These are phyloP conservation scores for Nigrograna mackinnonii DNA, from an alignment of 2,329 filamentous ascomycete genomes.

Conservation along the genomic window DNA sequence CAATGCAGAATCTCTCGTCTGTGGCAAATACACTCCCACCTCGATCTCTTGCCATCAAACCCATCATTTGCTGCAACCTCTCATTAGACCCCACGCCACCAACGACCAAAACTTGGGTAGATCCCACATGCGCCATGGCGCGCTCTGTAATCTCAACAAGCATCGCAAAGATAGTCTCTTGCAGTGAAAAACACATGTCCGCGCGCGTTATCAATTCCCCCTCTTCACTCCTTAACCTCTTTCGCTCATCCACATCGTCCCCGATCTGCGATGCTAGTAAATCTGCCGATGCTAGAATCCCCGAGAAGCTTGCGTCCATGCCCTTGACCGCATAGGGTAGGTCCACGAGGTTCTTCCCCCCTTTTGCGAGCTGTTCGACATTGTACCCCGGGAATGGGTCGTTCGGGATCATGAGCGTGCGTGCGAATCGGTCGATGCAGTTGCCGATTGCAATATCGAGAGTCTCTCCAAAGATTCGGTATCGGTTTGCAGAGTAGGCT, in stretches of 20 bases:
- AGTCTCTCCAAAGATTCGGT: conserved; percentile 97
- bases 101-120: conserved; percentile 87
- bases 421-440: conserved; percentile 92
- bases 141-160: conserved; percentile 97
- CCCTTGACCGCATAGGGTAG: conserved; percentile 96
- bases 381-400: conserved; percentile 98
- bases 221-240: conserved; percentile 44
- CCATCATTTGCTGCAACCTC: conserved; percentile 97
- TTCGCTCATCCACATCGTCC: conserved; percentile 41
- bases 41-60: conserved; percentile 84
- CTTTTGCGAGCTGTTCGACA: conserved; percentile 88
- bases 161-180: conserved; percentile 97
- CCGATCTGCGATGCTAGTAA: conserved; percentile 71
- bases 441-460: conserved; percentile 98
- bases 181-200: conserved; percentile 90
- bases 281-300: conserved; percentile 85
- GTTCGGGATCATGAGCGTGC: conserved; percentile 88
- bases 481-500: conserved; percentile 90
- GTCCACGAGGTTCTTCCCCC: conserved; percentile 73
- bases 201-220: conserved; percentile 71
- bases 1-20: conserved; percentile 96
- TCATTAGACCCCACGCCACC: conserved; percentile 96
- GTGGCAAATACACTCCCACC: conserved; percentile 92
- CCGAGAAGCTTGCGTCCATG: conserved; percentile 97
- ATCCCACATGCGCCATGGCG: conserved; percentile 97